Evolutionary conservation across 768 basidiomycete species (phyloP).

Genomic region (Xerocomellus amylosporus): DNA sequence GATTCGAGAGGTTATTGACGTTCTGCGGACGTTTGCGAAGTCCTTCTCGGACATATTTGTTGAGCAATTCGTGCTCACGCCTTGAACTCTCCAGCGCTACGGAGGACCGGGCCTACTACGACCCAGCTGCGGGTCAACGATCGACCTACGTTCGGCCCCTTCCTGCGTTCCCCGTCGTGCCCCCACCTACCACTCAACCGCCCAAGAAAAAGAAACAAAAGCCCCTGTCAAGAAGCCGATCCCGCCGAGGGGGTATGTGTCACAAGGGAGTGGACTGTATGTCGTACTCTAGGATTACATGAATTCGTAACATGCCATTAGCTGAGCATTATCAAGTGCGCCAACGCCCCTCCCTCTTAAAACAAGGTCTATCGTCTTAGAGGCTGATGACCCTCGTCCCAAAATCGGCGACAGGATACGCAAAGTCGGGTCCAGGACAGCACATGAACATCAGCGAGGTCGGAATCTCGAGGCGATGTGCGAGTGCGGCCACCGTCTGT

Average conservation of each 20-base stretch:
- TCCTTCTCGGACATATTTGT: constrained; percentile 44
- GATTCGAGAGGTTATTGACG: constrained; percentile 51
- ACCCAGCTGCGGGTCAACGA: constrained; percentile 73
- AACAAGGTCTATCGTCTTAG: not conserved
- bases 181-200: constrained; percentile 28
- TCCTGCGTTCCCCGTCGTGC: constrained; percentile 42
- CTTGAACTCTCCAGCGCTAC: too few species aligned
- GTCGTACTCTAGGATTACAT: too few species aligned
- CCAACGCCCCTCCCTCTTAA: too few species aligned
- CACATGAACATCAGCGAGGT: constrained; percentile 61
- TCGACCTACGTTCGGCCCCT: constrained; percentile 87
- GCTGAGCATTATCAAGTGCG: too few species aligned
- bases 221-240: constrained; percentile 77
- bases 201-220: constrained; percentile 78
- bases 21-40: constrained; percentile 55
- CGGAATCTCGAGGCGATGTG: constrained; percentile 47
- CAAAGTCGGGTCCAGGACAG: constrained; percentile 50
- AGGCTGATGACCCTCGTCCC: constrained; percentile 48
- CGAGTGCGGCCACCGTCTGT: constrained; percentile 45
- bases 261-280: too few species aligned
- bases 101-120: constrained; percentile 82
- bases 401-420: constrained; percentile 45
- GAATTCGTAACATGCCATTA: too few species aligned
- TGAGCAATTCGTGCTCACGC: too few species aligned
- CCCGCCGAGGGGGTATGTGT: constrained; percentile 31